Evolutionary conservation across 2,329 filamentous ascomycete species (phyloP).

Genomic region (Pleomassaria siparia): DNA sequence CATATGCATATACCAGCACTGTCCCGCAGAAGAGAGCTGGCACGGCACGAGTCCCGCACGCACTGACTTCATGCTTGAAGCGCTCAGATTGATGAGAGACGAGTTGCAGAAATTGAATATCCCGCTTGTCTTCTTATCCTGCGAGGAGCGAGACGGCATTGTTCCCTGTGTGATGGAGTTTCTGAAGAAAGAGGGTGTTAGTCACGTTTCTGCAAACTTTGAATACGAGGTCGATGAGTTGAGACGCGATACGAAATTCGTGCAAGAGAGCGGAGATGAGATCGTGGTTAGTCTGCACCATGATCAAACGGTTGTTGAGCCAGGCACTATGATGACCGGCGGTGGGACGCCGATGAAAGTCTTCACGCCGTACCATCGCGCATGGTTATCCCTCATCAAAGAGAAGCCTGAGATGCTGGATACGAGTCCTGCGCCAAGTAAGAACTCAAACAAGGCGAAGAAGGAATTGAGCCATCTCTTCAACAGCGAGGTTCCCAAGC

Average conservation of each 20-base stretch:
- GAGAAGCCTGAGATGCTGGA: conserved; percentile 48
- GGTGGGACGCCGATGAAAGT: conserved; percentile 53
- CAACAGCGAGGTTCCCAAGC: conserved; percentile 32
- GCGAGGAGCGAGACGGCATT: conserved; percentile 47
- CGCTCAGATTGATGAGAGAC: conserved; percentile 47
- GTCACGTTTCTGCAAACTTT: conserved; percentile 52
- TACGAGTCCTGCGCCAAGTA: conserved; percentile 43
- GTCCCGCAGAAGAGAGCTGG: conserved; percentile 52
- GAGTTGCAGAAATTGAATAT: conserved; percentile 52
- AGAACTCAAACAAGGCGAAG: conserved; percentile 35
- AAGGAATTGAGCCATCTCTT: conserved; percentile 37
- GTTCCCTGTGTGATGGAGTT: conserved; percentile 47
- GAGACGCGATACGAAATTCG: conserved; percentile 48
- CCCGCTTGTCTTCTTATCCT: conserved; percentile 50
- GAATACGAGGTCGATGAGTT: conserved; percentile 52
- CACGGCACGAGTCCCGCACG: conserved; percentile 54
- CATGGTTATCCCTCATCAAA: conserved; percentile 50
- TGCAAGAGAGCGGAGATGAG: conserved; percentile 39
- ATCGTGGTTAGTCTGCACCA: conserved; percentile 49
- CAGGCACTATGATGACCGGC: conserved; percentile 46
- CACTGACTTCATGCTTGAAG: conserved; percentile 52
- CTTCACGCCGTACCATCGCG: conserved; percentile 54
- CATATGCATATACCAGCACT: conserved; percentile 51
- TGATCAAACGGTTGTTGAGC: conserved; percentile 53
- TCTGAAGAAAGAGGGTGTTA: conserved; percentile 47